Evolutionary conservation across 1,284 basidiomycete genomes (phyloP), one percentile per base, ranked within the genome.

Genomic region (Cryptococcus sp.): DNA sequence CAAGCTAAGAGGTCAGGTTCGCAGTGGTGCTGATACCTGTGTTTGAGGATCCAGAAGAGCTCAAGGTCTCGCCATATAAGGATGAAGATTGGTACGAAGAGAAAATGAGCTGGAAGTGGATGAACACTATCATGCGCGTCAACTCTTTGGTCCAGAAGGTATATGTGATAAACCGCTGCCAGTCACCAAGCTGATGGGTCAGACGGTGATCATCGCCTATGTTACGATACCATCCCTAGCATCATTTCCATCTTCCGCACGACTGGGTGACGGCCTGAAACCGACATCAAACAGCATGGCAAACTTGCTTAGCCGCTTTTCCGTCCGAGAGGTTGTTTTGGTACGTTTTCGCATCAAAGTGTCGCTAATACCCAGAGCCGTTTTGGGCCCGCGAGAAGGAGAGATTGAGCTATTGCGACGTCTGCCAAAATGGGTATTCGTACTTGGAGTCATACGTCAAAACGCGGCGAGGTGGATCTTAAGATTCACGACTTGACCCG

Each of bases 141-240:
- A 97, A 97, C 72, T 86, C 88, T 0, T 91, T 97, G 71, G 96
- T 98, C 2, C 91, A 92, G 77, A 99, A 99, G 83, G 92, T 85
- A 43, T 42, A 73, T 59, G 16, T 16, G 32, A 34, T 9, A 34
- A 9, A 9, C 9, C 39, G 39, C 13, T 42, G 19, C n/a, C 45
- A 16, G n/a, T 7, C 22, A 21, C 13, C 13, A 34, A n/a, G n/a
- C n/a, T n/a, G n/a, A n/a, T n/a, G n/a, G n/a, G n/a, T 10, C 44
- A 16, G 91, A 96, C 91, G 0, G 80, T 96, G 7, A 81, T 96
- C 44, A 72, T 96, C n/a, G 81, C 85, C 19, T 93, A 96, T 62
- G 87, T 97, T 45, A 91, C 88, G 0, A 92, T 96, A 41, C 92
- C 92, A 0, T 79, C 87, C 0, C 75, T 78, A 28, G 79, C 80